A percentile compares a stretch with the other conserved stretches of the same genome.
Conservation (phyloP, 2,329 filamentous ascomycete genomes). For the Xylariaceae sp. region DNA sequence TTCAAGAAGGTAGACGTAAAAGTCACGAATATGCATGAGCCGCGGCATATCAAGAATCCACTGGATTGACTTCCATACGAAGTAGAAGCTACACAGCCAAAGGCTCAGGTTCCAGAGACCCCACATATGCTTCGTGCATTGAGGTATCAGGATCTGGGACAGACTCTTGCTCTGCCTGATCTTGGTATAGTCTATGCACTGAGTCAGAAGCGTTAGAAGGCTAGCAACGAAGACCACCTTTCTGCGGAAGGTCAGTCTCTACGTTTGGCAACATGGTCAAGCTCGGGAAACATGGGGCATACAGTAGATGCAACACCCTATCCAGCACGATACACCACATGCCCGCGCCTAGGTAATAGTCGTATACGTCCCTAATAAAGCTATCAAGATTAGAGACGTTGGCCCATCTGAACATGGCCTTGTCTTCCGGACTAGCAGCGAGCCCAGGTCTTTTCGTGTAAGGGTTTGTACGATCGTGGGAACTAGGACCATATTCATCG, state of each 20-base stretch:
- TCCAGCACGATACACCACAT: constrained; percentile 79
- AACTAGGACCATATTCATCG: constrained; percentile 26
- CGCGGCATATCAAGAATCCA: constrained; percentile 70
- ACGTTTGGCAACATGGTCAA: not conserved
- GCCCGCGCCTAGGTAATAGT: constrained; percentile 78
- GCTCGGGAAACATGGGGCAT: constrained; percentile 34
- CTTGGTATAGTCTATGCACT: constrained; percentile 77
- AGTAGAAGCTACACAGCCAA: constrained; percentile 83
- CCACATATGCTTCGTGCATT: constrained; percentile 74
- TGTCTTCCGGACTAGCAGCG: constrained; percentile 52
- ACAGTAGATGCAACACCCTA: constrained; percentile 68
- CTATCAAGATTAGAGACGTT: constrained; percentile 86
- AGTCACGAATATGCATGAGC: constrained; percentile 74
- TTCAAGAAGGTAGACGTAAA: constrained; percentile 76
- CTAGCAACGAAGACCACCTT: constrained; percentile 79
- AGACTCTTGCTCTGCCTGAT: constrained; percentile 61
- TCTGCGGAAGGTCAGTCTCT: constrained; percentile 39
- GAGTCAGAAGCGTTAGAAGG: constrained; percentile 77
- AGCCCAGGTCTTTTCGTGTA: constrained; percentile 26
- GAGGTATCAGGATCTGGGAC: constrained; percentile 56
- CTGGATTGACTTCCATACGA: constrained; percentile 74
- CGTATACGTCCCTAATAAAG: constrained; percentile 80
- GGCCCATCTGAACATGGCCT: constrained; percentile 87
- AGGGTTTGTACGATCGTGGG: constrained; percentile 17
- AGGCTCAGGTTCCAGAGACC: constrained; percentile 71